Evolutionary conservation across 805 yeast species (phyloP).

Genomic region (Candida morakotiae): DNA sequence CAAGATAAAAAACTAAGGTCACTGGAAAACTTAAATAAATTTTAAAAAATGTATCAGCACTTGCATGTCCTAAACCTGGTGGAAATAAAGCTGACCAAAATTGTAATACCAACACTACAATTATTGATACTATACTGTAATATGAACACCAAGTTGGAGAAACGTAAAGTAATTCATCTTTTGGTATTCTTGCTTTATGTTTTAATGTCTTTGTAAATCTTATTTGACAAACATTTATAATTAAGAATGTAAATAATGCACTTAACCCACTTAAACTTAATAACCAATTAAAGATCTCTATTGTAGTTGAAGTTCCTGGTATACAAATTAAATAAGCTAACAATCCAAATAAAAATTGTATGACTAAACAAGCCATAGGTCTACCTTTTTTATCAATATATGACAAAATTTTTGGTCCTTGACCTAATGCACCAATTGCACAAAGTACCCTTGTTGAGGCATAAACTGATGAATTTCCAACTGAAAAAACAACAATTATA

Average conservation of each 20-base stretch:
- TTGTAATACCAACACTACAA: conserved; percentile 27
- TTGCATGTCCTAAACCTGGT: conserved; percentile 22
- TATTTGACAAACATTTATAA: conserved; percentile 27
- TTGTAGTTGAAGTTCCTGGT: conserved; percentile 18
- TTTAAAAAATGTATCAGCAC: conserved; percentile 46
- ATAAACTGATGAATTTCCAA: conserved; percentile 34
- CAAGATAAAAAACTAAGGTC: conserved; percentile 41
- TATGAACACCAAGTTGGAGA: conserved; percentile 30
- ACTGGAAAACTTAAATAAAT: conserved; percentile 48
- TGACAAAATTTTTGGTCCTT: conserved; percentile 24
- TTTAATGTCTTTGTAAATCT: conserved; percentile 24
- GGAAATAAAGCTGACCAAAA: conserved; percentile 39
- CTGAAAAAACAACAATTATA: conserved; percentile 28
- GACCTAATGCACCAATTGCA: conserved; percentile 27
- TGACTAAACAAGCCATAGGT: conserved; percentile 23
- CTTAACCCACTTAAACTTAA: conserved; percentile 27
- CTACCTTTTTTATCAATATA: conserved; percentile 29
- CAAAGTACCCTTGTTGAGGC: conserved; percentile 30
- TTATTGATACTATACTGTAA: conserved; percentile 25
- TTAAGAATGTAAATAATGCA: conserved; percentile 25
- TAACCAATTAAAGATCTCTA: conserved; percentile 29
- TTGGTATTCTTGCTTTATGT: conserved; percentile 18
- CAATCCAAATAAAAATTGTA: conserved; percentile 24
- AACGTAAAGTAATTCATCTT: conserved; percentile 28
- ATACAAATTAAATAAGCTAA: conserved; percentile 24